Conservation (phyloP, 2,329 filamentous ascomycete species). For the Boeremia lycopersici region DNA sequence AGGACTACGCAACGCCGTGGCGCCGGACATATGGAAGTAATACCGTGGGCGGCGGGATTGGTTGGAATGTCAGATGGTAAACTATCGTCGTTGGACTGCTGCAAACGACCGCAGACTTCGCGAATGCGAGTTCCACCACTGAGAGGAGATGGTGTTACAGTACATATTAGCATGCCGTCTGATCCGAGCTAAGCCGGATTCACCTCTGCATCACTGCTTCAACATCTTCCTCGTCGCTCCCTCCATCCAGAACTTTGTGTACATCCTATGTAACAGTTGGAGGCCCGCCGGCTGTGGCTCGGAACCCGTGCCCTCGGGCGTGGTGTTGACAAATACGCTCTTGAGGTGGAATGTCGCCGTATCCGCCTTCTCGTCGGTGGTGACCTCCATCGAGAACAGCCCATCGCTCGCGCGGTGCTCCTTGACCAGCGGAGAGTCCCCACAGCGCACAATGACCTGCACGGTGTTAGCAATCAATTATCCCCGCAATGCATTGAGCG, state of each 20-base stretch:
- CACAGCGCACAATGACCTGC: constrained; percentile 48
- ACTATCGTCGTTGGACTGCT: not conserved
- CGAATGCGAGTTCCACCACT: not conserved
- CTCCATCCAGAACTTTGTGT: constrained; percentile 52
- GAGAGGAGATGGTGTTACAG: not conserved
- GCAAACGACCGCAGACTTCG: not conserved
- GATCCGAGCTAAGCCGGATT: not conserved
- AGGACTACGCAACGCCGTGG: not conserved
- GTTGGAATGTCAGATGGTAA: not conserved
- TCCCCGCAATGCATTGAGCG: too few relatives aligned
- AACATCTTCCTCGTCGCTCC: constrained; percentile 47
- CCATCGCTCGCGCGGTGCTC: constrained; percentile 43
- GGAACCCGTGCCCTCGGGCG: constrained; percentile 39
- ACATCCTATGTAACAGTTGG: constrained; percentile 42
- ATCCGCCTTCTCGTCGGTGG: constrained; percentile 42
- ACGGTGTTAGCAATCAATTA: constrained; percentile 9
- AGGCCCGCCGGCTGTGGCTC: constrained; percentile 39
- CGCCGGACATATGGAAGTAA: not conserved
- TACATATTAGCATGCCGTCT: not conserved
- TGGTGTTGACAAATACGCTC: constrained; percentile 48
- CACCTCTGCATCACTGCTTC: constrained; percentile 1
- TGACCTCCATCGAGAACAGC: constrained; percentile 49
- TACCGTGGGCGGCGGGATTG: too few relatives aligned
- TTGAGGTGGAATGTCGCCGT: constrained; percentile 49
- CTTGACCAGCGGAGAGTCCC: constrained; percentile 43